phyloP scores from a whole-genome alignment of 768 basidiomycete species.

The Mycena metata region DNA sequence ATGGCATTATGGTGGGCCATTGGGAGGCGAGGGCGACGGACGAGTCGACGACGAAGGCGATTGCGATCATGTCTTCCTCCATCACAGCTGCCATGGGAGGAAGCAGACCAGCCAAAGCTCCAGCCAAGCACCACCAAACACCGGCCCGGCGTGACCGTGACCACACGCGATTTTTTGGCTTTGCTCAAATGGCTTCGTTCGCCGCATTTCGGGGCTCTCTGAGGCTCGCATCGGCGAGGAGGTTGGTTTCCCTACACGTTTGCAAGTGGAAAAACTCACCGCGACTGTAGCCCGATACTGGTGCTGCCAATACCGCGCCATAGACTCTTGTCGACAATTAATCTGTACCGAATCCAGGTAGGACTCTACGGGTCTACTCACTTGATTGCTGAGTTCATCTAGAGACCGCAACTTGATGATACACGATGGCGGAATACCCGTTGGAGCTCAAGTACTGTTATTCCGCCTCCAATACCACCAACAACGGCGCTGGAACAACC shows the following conservation, averaged over 20 bases:
- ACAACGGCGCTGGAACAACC: conserved; percentile 2
- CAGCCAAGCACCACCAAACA: too few relatives aligned
- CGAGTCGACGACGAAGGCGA: conserved; percentile 73
- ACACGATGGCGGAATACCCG: conserved; percentile 32
- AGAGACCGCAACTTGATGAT: conserved; percentile 32
- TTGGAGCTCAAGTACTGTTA: conserved; percentile 31
- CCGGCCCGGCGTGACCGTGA: too few relatives aligned
- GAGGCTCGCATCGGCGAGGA: conserved; percentile 12
- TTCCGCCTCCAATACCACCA: neutral
- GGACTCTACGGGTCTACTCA: neutral
- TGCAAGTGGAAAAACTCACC: neutral
- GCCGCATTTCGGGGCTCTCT: conserved; percentile 21
- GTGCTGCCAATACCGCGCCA: conserved; percentile 28
- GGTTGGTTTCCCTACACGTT: neutral
- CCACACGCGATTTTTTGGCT: too few relatives aligned
- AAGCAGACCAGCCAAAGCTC: too few relatives aligned
- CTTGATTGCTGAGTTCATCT: conserved; percentile 31
- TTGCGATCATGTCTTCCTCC: conserved; percentile 50
- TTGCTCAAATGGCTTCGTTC: conserved; percentile 10
- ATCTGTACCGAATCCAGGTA: conserved; percentile 27
- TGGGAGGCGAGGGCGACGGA: conserved; percentile 67
- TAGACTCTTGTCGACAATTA: conserved; percentile 28
- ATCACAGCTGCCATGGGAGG: neutral
- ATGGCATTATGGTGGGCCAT: conserved; percentile 61
- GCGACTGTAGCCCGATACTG: conserved; percentile 19